phyloP scores from a whole-genome alignment of 73 alveolate genomes.

The Uronychia setigera region DNA sequence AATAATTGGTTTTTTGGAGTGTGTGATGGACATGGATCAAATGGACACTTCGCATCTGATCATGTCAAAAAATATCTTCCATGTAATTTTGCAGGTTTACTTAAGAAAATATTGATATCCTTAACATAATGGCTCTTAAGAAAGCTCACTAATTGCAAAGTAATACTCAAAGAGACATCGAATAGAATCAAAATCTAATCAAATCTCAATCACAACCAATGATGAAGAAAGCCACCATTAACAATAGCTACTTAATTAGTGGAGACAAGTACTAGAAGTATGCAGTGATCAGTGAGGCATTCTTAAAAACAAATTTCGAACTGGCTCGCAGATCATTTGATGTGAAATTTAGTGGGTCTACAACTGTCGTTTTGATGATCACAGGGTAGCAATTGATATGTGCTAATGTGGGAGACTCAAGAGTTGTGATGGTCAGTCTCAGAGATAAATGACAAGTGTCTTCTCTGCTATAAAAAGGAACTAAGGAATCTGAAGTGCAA shows the following conservation, averaged over 20 bases:
- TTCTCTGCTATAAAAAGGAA: slow-evolving; percentile 9
- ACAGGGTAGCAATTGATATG: slow-evolving; percentile 45
- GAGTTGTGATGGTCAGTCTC: slow-evolving; percentile 45
- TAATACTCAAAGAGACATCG: slow-evolving; percentile 6
- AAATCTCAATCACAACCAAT: background rate
- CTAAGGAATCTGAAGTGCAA: background rate
- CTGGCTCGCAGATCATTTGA: slow-evolving; percentile 21
- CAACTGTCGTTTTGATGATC: slow-evolving; percentile 49
- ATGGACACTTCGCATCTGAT: slow-evolving; percentile 95
- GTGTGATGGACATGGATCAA: slow-evolving; percentile 97
- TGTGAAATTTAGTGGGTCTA: slow-evolving; percentile 51
- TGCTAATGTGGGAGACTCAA: slow-evolving; percentile 71
- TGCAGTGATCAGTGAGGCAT: background rate
- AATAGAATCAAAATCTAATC: background rate
- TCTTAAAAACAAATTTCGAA: background rate
- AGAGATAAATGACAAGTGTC: background rate
- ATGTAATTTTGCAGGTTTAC: slow-evolving; percentile 11
- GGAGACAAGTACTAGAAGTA: background rate
- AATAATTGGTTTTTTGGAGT: slow-evolving; percentile 85
- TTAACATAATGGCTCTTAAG: slow-evolving; percentile 21
- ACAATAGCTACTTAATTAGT: background rate
- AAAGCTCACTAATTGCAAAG: background rate
- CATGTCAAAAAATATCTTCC: slow-evolving; percentile 85
- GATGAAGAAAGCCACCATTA: background rate
- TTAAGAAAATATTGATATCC: slow-evolving; percentile 14